Base-by-base conservation (phyloP, 805 yeast genomes). In the Grigorovia humatica region DNA sequence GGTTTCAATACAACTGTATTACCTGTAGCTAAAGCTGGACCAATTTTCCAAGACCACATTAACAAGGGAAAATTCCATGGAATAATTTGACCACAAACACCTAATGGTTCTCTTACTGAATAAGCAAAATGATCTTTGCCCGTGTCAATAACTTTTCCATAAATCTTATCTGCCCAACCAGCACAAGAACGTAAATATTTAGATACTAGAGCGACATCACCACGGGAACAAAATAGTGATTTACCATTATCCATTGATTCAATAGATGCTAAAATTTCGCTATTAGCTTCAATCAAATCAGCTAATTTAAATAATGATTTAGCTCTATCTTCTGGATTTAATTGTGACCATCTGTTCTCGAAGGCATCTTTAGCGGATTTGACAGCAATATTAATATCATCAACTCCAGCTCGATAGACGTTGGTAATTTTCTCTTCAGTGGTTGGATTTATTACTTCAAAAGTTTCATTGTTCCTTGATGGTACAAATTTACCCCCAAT, bases 11-110 rank as follows among this genome's bases (percentile, higher is more conserved):
- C 93, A 59, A 86, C 77, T 51, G 89, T 80, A 78, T 88, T 88
- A 72, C 96, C 96, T 51, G 95, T 80, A 52, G 95, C 95, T 58
- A 89, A 70, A 52, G 95, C 95, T 47, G 97, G 96, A 53, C 90
- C 96, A 55, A 90, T 74, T 71, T 90, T 90, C 97, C 97, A 90
- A 30, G 95, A 75, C 75, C 88, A 85, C 93, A 90, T 89, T 68
- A 88, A 77, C 60, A 90, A 72, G 56, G 97, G 97, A 81, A 88
- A 90, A 74, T 90, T 90, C 97, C 97, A 90, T 60, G 97, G 96
- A 59, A 90, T 89, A 65, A 90, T 86, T 70, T 88, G 95, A 54
- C 96, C 97, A 69, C 95, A 88, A 47, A 90, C 96, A 67, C 96
- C 97, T 62, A 87, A 74, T 54, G 97, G 96, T 71, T 89, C 96